Conservation (phyloP, 805 yeast genomes). For the Zygotorulaspora florentina region DNA sequence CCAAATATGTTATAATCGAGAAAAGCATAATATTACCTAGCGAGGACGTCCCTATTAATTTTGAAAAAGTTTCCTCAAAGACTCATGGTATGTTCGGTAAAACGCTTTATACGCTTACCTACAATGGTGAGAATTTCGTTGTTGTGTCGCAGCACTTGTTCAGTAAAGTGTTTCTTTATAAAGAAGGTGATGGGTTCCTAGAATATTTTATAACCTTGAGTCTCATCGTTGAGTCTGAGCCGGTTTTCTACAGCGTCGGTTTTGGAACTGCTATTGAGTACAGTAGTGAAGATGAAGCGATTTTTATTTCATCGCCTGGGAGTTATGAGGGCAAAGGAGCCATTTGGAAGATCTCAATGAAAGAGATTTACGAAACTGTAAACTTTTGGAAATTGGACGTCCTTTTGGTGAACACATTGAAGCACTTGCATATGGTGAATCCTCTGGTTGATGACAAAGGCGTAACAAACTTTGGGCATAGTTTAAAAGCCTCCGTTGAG, state of each 20-base stretch:
- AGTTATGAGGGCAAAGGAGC: conserved; percentile 37
- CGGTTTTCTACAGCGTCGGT: conserved; percentile 33
- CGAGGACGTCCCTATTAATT: conserved; percentile 9
- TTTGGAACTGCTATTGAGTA: conserved; percentile 29
- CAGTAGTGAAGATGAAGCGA: conserved; percentile 12
- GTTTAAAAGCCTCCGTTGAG: conserved; percentile 30
- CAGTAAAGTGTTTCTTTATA: conserved; percentile 20
- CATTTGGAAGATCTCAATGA: conserved; percentile 40
- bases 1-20: conserved; percentile 15
- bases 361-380: conserved; percentile 12
- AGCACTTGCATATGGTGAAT: conserved; percentile 12
- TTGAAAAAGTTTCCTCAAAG: conserved; percentile 13
- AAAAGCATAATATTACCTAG: conserved; percentile 8
- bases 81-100: conserved; percentile 27
- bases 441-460: conserved; percentile 29
- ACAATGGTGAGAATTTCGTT: conserved; percentile 12
- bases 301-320: conserved; percentile 44
- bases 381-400: conserved; percentile 19
- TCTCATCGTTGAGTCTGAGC: conserved; percentile 10
- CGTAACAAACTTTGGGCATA: conserved; percentile 44
- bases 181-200: conserved; percentile 13
- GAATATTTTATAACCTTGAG: conserved; percentile 10
- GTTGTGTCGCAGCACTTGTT: conserved; percentile 25
- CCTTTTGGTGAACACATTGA: conserved; percentile 8
- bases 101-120: conserved; percentile 12